A percentile compares a stretch with the other conserved stretches of the same genome.
phyloP scores from a whole-genome alignment of 2,329 filamentous ascomycete species.

The Tolypocladium album region DNA sequence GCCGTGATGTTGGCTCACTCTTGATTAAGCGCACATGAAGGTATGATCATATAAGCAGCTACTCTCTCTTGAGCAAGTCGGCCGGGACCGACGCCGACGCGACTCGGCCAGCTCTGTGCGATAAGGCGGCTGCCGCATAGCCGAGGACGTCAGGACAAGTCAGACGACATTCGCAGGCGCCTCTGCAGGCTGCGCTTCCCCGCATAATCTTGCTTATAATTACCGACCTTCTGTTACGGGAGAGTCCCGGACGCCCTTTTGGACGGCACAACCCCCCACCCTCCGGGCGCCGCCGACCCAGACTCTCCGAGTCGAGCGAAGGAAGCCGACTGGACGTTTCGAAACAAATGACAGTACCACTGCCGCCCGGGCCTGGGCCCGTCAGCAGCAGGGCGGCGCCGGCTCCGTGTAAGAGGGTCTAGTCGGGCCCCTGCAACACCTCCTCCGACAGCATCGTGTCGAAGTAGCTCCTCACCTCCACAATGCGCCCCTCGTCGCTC shows the following conservation, averaged over 20 bases:
- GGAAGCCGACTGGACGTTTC: not conserved
- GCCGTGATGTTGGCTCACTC: not conserved
- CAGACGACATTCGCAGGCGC: not conserved
- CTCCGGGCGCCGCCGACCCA: not conserved
- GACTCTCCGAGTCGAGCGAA: not conserved
- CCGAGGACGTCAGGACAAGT: not conserved
- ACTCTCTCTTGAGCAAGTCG: not conserved
- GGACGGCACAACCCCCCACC: not conserved
- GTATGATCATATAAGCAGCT: not conserved
- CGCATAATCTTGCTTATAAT: not conserved
- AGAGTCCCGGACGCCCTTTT: not conserved
- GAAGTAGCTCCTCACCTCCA: slow-evolving; percentile 13
- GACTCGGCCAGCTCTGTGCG: not conserved
- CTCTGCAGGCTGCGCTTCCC: not conserved
- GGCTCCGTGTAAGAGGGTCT: not conserved
- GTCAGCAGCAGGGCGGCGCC: no score
- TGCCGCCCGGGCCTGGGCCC: not conserved
- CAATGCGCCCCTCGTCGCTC: slow-evolving; percentile 11
- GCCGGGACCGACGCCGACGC: not conserved
- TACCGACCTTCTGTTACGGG: not conserved
- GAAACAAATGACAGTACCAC: not conserved
- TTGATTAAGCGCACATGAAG: not conserved
- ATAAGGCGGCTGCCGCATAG: not conserved
- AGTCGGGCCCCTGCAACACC: slow-evolving; percentile 3
- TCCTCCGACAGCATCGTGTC: slow-evolving; percentile 11